Base-by-base conservation (phyloP, 176 grass and related monocot species). In the Triticum dicoccoides region DNA sequence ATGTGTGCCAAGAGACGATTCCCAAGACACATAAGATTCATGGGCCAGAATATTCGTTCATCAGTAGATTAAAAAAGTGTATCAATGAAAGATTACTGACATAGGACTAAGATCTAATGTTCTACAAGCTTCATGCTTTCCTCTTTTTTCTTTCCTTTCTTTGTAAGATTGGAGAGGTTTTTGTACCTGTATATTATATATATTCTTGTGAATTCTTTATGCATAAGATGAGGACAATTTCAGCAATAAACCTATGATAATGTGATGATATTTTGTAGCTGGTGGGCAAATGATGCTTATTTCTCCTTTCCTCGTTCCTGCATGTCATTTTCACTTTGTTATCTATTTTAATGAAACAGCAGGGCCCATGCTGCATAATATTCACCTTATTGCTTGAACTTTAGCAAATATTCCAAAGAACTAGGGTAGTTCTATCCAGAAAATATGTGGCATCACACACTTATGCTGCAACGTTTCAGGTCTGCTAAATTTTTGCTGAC, bases 1-100 rank as follows among this genome's bases (percentile, higher is more conserved):
- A 98, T 89, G 96, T 96, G 69, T 98, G 96, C 93, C 94, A 84
- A 88, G n/a, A 66, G 29, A 8, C 4, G 17, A 69, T 52, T 4
- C 45, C 20, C 2, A 9, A 29, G 65, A 44, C n/a, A 84, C 63
- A 1, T 11, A 0, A 56, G 49, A 87, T 87, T 88, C 61, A 42
- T n/a, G 76, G 15, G 11, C 15, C 35, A n/a, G 6, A 76, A 35
- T 3, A 81, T 88, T 81, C 70, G 54, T 81, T 91, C 59, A 66
- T 79, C 72, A 51, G 17, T 34, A 68, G 52, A 80, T 17, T 44
- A 44, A 44, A 11, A 0, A 44, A 44, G 42, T 44, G 10, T 70
- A 76, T 81, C 30, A 30, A 8, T 32, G 61, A 62, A 80, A 84
- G 61, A 77, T 41, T 77, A 91, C 54, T 81, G 81, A 69, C 61